phyloP scores from a whole-genome alignment of 176 grass and related monocot species.

The Oryza australiensis region DNA sequence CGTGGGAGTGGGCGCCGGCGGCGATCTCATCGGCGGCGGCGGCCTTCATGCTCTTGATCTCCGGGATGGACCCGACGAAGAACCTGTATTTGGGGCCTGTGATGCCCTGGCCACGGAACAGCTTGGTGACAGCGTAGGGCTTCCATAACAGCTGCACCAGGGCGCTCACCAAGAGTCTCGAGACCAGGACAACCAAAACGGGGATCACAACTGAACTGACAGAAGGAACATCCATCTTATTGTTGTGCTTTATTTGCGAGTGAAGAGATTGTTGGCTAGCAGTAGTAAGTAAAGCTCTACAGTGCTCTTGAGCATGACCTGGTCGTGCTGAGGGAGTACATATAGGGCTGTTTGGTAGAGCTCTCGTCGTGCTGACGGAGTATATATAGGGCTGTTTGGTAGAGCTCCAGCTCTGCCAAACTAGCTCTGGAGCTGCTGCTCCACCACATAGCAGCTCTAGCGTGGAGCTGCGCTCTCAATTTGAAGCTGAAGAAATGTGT shows the following conservation, averaged over 20 bases:
- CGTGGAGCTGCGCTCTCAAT: too few relatives aligned
- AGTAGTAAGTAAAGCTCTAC: too few relatives aligned
- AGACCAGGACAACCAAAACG: background rate
- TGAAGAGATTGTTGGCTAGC: background rate
- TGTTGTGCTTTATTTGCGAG: background rate
- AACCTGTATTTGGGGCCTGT: slow-evolving; percentile 28
- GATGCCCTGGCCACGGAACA: slow-evolving; percentile 32
- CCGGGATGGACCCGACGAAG: slow-evolving; percentile 30
- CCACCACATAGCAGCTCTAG: too few relatives aligned
- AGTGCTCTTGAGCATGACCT: background rate
- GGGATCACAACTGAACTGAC: background rate
- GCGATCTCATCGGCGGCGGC: background rate
- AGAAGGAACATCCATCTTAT: background rate
- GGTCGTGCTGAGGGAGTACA: background rate
- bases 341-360: too few relatives aligned
- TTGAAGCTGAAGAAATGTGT: too few relatives aligned
- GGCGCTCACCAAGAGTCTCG: background rate
- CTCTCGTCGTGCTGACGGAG: too few relatives aligned
- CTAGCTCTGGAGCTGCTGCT: too few relatives aligned
- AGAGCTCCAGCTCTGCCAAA: too few relatives aligned
- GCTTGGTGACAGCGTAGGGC: background rate
- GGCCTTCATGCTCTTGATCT: slow-evolving; percentile 30
- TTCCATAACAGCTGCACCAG: slow-evolving; percentile 34
- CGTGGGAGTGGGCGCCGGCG: slow-evolving; percentile 12
- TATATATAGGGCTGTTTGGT: too few relatives aligned